Conservation (phyloP, 257 asterid genomes). For the Sherardia arvensis region DNA sequence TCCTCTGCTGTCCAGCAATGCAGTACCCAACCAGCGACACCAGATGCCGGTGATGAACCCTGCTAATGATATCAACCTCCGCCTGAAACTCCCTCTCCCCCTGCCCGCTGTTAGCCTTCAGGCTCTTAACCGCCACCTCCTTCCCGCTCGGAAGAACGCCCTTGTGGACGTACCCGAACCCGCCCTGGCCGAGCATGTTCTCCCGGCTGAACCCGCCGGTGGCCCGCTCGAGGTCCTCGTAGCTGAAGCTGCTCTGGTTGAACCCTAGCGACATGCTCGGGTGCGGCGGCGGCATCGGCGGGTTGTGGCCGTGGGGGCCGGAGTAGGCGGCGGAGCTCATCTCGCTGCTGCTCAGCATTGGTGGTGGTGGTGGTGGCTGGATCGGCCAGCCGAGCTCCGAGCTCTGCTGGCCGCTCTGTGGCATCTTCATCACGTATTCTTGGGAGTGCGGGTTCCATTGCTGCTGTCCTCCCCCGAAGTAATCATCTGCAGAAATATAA, state of each 20-base stretch:
- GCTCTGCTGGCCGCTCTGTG: constrained; percentile 45
- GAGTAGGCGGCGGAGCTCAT: constrained; percentile 51
- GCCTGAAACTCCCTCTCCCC: constrained; percentile 65
- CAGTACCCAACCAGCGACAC: constrained; percentile 61
- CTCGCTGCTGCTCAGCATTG: constrained; percentile 55
- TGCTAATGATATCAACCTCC: constrained; percentile 52
- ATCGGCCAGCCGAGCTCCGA: constrained; percentile 59
- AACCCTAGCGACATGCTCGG: constrained; percentile 35
- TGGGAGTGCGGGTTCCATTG: constrained; percentile 33
- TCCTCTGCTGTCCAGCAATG: constrained; percentile 42
- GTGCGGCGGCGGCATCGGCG: constrained; percentile 41
- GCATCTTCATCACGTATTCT: constrained; percentile 41
- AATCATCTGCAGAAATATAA: constrained; percentile 38
- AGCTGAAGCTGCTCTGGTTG: constrained; percentile 42
- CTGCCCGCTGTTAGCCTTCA: constrained; percentile 50
- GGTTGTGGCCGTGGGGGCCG: constrained; percentile 32
- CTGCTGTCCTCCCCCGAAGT: constrained; percentile 15
- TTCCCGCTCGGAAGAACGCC: constrained; percentile 50
- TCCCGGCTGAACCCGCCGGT: constrained; percentile 30
- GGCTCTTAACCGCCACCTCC: constrained; percentile 46
- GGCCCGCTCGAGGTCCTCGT: constrained; percentile 42
- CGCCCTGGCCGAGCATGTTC: constrained; percentile 50
- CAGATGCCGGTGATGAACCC: constrained; percentile 56
- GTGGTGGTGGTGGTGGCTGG: constrained; percentile 77
- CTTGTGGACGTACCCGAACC: constrained; percentile 51